Base-by-base conservation (phyloP, 495 filamentous ascomycete genomes). In the Schizothecium vesticola region DNA sequence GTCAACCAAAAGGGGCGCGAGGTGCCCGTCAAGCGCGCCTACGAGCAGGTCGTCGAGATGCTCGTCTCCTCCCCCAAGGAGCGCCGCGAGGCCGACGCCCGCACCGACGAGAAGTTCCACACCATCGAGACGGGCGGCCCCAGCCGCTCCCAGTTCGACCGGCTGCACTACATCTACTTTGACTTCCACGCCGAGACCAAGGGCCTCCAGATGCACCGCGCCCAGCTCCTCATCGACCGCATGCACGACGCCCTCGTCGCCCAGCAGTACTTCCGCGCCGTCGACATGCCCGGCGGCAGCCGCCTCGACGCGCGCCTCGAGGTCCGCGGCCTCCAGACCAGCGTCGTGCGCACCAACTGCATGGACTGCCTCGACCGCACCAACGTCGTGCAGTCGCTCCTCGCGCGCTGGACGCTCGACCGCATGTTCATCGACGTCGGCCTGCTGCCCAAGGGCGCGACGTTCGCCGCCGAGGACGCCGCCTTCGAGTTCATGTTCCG, bases 341-440 rank as follows among this genome's bases (percentile, higher is more conserved):
- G 89, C 69, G 93, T 97, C 11, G 92, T 99, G 25, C 88, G 95
- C 57, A 97, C 95, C 23, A 99, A 99, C 75, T 99, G 95, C 79
- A 98, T 99, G 95, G 95, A 99, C 80, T 99, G 96, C 72, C 85
- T 99, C 12, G 95, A 99, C 79, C 92, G 95, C 64, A 99, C 95
- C 61, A 99, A 99, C 76, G 93, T 99, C 11, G 91, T 99, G 2
- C 95, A 99, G 77, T 95, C 91, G 74, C 95, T 97, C 90, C 84
- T 99, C 22, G 95, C 90, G 22, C 90, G 93, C 63, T 93, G 87
- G 86, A 89, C 89, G 13, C 79, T 98, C n/a, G 94, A 91, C 63
- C 87, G 91, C 51, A 93, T 96, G 79, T 86, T 99, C 36, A 85
- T 85, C 62, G 95, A 98, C 72, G 81, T 93, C 12, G 92, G 91